Evolutionary conservation across 352 stramenopile species (phyloP).

Genomic region (Lagenidium giganteum): DNA sequence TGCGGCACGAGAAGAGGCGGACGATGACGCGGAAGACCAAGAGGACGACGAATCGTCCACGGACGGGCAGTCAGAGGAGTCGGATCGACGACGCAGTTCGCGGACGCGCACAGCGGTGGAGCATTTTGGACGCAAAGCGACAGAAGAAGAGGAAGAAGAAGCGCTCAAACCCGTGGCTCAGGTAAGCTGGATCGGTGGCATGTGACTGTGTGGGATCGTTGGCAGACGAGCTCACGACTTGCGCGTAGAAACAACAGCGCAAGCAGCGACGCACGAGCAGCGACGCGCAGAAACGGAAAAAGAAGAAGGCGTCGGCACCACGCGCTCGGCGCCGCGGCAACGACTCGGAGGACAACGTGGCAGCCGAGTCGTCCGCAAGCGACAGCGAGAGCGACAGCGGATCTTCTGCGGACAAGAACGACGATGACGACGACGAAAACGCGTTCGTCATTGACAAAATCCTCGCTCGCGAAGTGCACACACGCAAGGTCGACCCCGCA

Average conservation of each 20-base stretch:
- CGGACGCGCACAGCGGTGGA: constrained; percentile 7
- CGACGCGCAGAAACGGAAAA: no score
- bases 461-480: constrained; percentile 71
- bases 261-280: no score
- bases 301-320: not conserved
- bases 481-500: constrained; percentile 37
- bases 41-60: constrained; percentile 7
- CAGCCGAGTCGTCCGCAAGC: not conserved
- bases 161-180: no score
- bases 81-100: constrained; percentile 31
- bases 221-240: no score
- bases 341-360: constrained; percentile 1
- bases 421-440: constrained; percentile 45
- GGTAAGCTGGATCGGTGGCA: no score
- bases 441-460: constrained; percentile 84
- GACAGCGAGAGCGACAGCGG: constrained; percentile 4
- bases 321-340: not conserved
- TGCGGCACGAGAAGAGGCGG: constrained; percentile 1
- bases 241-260: no score
- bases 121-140: no score
- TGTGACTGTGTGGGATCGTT: no score
- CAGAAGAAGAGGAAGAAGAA: no score
- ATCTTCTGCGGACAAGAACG: constrained; percentile 6
- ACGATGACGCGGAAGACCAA: constrained; percentile 15
- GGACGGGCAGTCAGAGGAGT: constrained; percentile 17